phyloP scores from a whole-genome alignment of 495 filamentous ascomycete species.

The Aspergillus bertholletiae region DNA sequence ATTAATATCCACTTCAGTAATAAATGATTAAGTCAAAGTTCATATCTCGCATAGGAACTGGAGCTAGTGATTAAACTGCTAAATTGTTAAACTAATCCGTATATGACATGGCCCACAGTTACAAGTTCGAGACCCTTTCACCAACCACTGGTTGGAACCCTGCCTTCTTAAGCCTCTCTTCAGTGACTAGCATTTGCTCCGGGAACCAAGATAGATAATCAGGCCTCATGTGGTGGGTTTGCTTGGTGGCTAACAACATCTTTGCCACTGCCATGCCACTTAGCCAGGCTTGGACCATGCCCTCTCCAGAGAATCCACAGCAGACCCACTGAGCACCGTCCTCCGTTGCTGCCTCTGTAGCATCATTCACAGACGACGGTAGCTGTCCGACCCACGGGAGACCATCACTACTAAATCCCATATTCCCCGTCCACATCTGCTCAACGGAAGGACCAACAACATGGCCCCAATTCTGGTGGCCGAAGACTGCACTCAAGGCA shows the following conservation, averaged over 20 bases:
- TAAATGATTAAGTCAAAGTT: too few species aligned
- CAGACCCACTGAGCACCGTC: constrained; percentile 51
- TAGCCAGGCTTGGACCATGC: constrained; percentile 75
- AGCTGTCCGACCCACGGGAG: constrained; percentile 72
- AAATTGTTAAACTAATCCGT: too few species aligned
- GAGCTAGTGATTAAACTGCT: too few species aligned
- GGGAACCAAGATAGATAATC: constrained; percentile 39
- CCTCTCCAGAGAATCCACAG: constrained; percentile 69
- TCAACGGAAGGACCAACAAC: constrained; percentile 43
- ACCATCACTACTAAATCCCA: constrained; percentile 71
- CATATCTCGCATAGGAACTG: too few species aligned
- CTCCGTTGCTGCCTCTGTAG: constrained; percentile 27
- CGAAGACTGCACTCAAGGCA: constrained; percentile 25
- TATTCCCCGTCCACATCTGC: constrained; percentile 77
- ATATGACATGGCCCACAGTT: too few species aligned
- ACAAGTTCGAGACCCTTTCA: too few species aligned
- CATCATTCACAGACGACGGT: constrained; percentile 37
- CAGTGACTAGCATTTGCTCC: constrained; percentile 41
- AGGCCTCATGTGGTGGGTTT: constrained; percentile 7
- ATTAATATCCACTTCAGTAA: too few species aligned
- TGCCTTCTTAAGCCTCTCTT: constrained; percentile 28
- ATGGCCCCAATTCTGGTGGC: constrained; percentile 29
- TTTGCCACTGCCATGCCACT: constrained; percentile 62
- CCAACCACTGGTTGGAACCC: constrained; percentile 22
- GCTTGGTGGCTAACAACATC: constrained; percentile 52